Conservation (phyloP, 345 rosid genomes). For the Acer campestre region DNA sequence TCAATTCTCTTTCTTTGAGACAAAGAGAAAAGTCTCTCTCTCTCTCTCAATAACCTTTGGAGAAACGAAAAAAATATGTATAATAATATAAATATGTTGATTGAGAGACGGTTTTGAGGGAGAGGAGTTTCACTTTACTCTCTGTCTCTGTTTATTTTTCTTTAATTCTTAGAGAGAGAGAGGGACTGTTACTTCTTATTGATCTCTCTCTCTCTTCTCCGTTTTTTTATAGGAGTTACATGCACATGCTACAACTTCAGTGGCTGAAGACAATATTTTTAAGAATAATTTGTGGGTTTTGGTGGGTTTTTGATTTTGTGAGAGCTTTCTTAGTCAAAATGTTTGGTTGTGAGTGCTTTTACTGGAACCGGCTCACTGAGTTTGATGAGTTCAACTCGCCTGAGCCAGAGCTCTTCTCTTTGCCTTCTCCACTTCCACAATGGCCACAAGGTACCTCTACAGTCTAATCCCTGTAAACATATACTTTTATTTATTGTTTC, state of each 20-base stretch:
- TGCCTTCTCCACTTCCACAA: conserved; percentile 67
- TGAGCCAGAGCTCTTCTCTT: conserved; percentile 53
- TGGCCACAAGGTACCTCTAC: conserved; percentile 68
- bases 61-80: background rate
- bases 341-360: conserved; percentile 70
- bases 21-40: no score
- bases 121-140: conserved; percentile 22
- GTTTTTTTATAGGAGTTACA: background rate
- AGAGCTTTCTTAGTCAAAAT: conserved; percentile 28
- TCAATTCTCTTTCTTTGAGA: conserved; percentile 9
- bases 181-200: conserved; percentile 13
- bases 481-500: background rate
- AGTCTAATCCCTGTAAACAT: background rate
- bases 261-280: conserved; percentile 17
- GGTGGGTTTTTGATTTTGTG: conserved; percentile 34
- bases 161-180: conserved; percentile 20
- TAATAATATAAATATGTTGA: conserved; percentile 14
- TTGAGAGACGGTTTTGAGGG: conserved; percentile 10
- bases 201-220: conserved; percentile 1
- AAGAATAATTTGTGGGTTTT: conserved; percentile 39
- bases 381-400: conserved; percentile 18
- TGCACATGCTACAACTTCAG: background rate
- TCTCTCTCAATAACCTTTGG: no score
- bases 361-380: conserved; percentile 45
- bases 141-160: conserved; percentile 9